Evolutionary conservation across 225 moss, liverwort and hornwort species (phyloP), one percentile per base, ranked within the genome.

Genomic region (Bryum argenteum): DNA sequence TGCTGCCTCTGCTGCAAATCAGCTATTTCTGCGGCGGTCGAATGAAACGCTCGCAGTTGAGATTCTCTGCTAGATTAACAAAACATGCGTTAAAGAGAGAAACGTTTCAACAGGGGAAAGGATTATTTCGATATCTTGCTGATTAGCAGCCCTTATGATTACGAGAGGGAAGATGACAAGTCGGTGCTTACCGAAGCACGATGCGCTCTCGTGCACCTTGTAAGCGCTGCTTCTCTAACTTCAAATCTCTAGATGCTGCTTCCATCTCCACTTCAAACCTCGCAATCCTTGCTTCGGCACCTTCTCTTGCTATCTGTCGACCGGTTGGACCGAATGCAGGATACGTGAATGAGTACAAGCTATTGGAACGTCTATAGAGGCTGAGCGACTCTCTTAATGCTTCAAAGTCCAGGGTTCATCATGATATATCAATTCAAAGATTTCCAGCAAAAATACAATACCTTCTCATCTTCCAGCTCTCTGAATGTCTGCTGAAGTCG

Each of bases 191-290:
- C 92, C 92, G 86, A 84, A 99, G 92, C 69, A 99, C 92, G 80
- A 99, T 94, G 64, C 98, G 94, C 85, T 99, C 98, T 78, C 88
- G 84, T 38, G 98, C 98, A 61, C 98, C 98, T 89, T 99, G 92
- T 76, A 99, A 75, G 37, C 94, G 91, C 78, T 91, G 98, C 75
- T 93, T 91, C 56, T 94, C 92, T 71, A 99, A 75, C 71, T 91
- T 86, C 63, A 94, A 82, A 67, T 94, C 94, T 72, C 87, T 79
- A 13, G 78, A 79, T 57, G 87, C 88, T 63, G 84, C 82, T 78
- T 99, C 94, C 92, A 90, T 91, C 64, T 91, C 94, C 65, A 91
- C 73, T 85, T 99, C 98, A 84, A 94, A 75, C 67, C 73, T 80
- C 48, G 75, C 50, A 68, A 91, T 83, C 81, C 80, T 90, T 63